These are phyloP conservation scores for Fusarium goolgardi DNA, from an alignment of 2,329 filamentous ascomycete species.

Conservation along the genomic window DNA sequence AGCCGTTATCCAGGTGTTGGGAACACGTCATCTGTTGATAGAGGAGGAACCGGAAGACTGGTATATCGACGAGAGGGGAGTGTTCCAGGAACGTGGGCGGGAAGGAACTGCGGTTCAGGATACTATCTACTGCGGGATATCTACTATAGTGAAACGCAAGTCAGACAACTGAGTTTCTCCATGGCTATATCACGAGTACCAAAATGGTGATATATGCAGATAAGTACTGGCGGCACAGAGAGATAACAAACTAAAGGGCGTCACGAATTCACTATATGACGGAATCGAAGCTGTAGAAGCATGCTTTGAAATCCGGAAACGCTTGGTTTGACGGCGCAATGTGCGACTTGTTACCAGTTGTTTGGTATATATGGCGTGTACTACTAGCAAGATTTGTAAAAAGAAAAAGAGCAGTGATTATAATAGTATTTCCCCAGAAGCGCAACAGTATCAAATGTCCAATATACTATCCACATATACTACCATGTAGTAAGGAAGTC, in stretches of 20 bases:
- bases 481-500: neutral
- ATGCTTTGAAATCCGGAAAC: neutral
- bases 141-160: slow-evolving; percentile 12
- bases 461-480: neutral
- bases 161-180: neutral
- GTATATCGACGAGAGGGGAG: slow-evolving; percentile 41
- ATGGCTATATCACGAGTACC: neutral
- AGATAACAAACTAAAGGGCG: neutral
- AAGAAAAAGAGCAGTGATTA: neutral
- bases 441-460: neutral
- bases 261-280: neutral
- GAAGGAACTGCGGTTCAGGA: slow-evolving; percentile 18
- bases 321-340: neutral
- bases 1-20: slow-evolving; percentile 30
- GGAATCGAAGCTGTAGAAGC: neutral
- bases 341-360: neutral
- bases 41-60: slow-evolving; percentile 39
- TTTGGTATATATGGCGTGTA: neutral
- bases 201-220: neutral
- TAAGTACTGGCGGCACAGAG: neutral
- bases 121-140: slow-evolving; percentile 16
- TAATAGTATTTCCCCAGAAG: neutral
- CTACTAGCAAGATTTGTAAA: neutral
- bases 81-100: slow-evolving; percentile 38
- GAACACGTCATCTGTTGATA: slow-evolving; percentile 26